Evolutionary conservation across 257 asterid species (phyloP).

Genomic region (Petunia axillaris): DNA sequence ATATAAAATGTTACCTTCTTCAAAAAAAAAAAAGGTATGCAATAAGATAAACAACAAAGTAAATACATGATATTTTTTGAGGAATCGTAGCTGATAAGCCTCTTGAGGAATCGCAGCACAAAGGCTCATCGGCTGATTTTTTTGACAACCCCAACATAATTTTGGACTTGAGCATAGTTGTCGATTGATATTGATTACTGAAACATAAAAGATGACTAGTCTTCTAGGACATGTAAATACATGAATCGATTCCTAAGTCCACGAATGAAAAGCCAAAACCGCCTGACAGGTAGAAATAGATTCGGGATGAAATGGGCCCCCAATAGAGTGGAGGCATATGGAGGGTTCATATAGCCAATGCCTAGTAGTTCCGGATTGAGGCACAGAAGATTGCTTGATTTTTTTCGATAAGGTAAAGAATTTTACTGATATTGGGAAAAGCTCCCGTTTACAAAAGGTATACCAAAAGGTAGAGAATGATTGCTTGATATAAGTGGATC

Average conservation of each 20-base stretch:
- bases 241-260: neutral
- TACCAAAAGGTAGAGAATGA: neutral
- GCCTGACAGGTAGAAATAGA: neutral
- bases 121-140: neutral
- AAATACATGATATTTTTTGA: no score
- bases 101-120: neutral
- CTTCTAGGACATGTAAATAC: constrained; percentile 7
- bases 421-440: neutral
- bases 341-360: constrained; percentile 5
- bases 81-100: neutral
- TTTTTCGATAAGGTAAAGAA: neutral
- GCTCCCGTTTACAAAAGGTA: neutral
- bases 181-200: neutral
- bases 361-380: neutral
- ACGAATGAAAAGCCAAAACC: neutral
- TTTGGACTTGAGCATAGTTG: neutral
- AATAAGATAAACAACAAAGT: no score
- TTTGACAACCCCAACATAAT: neutral
- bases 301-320: neutral
- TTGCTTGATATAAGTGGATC: no score
- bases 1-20: no score
- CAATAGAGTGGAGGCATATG: neutral
- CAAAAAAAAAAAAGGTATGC: no score
- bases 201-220: neutral
- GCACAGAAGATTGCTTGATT: neutral